Evolutionary conservation across 2,329 filamentous ascomycete species (phyloP).

Genomic region (Blastomyces gilchristii): DNA sequence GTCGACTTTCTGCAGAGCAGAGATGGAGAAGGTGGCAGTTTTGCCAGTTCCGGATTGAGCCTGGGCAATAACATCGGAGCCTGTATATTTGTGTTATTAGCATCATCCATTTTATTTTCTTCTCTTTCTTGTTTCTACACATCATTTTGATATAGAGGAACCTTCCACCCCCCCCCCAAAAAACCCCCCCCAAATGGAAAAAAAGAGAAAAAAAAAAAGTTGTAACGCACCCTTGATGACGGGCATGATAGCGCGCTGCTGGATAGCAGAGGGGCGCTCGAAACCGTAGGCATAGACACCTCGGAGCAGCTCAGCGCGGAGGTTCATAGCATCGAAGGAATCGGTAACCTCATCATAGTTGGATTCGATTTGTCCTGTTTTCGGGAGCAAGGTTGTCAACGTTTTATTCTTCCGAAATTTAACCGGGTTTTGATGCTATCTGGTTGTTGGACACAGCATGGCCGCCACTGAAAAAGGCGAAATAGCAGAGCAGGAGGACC

Average conservation of each 20-base stretch:
- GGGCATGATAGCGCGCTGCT: constrained; percentile 99
- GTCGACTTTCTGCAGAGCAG: constrained; percentile 97
- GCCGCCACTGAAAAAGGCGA: background rate
- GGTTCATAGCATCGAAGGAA: constrained; percentile 96
- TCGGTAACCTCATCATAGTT: constrained; percentile 99
- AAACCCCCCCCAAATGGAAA: too few species aligned
- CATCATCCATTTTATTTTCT: background rate
- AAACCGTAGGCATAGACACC: constrained; percentile 99
- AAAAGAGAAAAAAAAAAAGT: background rate
- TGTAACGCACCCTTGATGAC: constrained; percentile 84
- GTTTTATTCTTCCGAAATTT: background rate
- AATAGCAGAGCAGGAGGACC: background rate
- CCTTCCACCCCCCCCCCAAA: too few species aligned
- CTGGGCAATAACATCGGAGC: constrained; percentile 98
- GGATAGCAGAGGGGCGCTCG: constrained; percentile 97
- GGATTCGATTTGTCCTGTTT: constrained; percentile 92
- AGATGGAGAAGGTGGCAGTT: constrained; percentile 99
- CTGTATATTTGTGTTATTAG: constrained; percentile 35
- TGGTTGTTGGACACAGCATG: background rate
- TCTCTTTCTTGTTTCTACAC: background rate
- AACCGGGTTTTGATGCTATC: background rate
- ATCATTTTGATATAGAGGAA: background rate
- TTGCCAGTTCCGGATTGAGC: constrained; percentile 99
- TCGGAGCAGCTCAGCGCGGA: constrained; percentile 94
- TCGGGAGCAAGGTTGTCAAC: constrained; percentile 1